Base-by-base conservation (phyloP, 768 basidiomycete genomes). In the Lactarius indigo region DNA sequence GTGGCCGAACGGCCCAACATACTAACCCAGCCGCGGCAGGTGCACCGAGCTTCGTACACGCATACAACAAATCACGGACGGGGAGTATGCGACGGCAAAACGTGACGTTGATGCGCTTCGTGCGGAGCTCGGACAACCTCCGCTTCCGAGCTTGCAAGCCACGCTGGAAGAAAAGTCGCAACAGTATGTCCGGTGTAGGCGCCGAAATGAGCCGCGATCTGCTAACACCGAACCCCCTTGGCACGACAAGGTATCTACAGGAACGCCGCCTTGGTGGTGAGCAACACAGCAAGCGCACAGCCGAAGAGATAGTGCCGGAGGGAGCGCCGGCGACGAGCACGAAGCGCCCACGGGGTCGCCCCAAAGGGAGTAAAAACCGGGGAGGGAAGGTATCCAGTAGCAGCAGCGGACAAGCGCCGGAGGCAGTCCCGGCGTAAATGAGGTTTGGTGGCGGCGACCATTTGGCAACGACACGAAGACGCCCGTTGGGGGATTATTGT, bases 81-180 rank as follows among this genome's bases (percentile, higher is more conserved):
- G 87, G 41, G 91, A 92, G 69, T 94, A 94, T 73, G 80, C 88
- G 17, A 75, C 77, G 9, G 87, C 91, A 5, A 93, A 93, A 74
- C 76, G 76, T 33, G 91, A 93, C 68, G 92, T 94, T 57, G 92
- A 94, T 73, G 78, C 83, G 61, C 79, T 94, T 55, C 84, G 92
- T 47, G 79, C 80, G 60, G 91, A 94, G 73, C 85, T 94, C 8
- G 92, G 91, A 1, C 88, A 93, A 70, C 78, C 84, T 1, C 86
- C 92, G 2, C 76, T 92, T 15, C 91, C 90, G 2, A 87, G 82
- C 71, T 71, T 94, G 55, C 90, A 93, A 71, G 78, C 79, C 37
- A 90, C 86, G 35, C 76, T 94, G 42, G 91, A 94, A 56, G 92
- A 92, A 72, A 90, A 82, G 74, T 77, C 79, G 33, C 76, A 79